Evolutionary conservation across 164 flowering plant genomes (phyloP).

Genomic region (Vitis labrusca): DNA sequence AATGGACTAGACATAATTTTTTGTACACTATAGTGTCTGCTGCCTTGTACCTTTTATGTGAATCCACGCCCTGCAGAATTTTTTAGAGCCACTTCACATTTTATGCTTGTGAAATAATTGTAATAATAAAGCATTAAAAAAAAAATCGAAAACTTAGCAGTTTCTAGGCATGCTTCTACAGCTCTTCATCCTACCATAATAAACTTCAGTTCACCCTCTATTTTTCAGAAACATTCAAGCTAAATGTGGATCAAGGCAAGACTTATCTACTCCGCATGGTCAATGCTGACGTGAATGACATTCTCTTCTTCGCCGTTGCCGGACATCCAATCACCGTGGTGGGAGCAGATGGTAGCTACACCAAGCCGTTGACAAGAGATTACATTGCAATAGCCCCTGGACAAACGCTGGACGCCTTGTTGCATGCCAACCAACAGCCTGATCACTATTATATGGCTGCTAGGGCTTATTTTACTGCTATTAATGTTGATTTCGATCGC

Average conservation of each 20-base stretch:
- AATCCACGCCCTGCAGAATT: too few relatives aligned
- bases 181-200: too few relatives aligned
- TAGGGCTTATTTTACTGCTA: constrained; percentile 9
- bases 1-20: too few relatives aligned
- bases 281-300: constrained; percentile 26
- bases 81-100: too few relatives aligned
- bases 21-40: too few relatives aligned
- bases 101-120: too few relatives aligned
- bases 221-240: too few relatives aligned
- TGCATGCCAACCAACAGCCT: constrained; percentile 19
- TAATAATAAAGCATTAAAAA: too few relatives aligned
- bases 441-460: constrained; percentile 34
- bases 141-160: too few relatives aligned
- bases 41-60: too few relatives aligned
- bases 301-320: constrained; percentile 30
- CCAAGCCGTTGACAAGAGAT: constrained; percentile 24
- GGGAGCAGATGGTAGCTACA: constrained; percentile 31
- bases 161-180: too few relatives aligned
- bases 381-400: constrained; percentile 35
- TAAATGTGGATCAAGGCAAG: constrained; percentile 24
- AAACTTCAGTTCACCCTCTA: too few relatives aligned
- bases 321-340: constrained; percentile 34
- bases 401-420: constrained; percentile 31
- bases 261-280: constrained; percentile 40
- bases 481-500: constrained; percentile 8